These are phyloP conservation scores for Colletotrichum gigasporum DNA, from an alignment of 2,329 filamentous ascomycete species.

Conservation along the genomic window DNA sequence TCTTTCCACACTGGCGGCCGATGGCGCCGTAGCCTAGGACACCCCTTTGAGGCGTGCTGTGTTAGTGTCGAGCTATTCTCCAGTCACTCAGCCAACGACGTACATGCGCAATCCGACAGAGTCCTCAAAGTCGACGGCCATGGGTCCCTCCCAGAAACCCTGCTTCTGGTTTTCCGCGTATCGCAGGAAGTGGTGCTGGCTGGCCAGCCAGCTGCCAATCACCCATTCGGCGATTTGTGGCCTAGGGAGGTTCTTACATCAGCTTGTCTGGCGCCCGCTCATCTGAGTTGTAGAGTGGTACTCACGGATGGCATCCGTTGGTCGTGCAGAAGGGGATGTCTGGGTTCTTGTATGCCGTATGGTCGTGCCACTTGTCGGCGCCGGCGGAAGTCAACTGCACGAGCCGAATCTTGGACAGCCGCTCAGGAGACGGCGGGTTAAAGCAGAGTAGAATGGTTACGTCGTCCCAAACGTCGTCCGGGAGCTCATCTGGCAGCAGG, in stretches of 20 bases:
- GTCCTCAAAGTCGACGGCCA: constrained; percentile 39
- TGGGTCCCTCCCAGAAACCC: constrained; percentile 37
- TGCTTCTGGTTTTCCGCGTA: constrained; percentile 42
- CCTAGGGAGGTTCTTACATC: constrained; percentile 25
- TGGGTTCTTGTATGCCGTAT: constrained; percentile 44
- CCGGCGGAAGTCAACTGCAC: constrained; percentile 57
- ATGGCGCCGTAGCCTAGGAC: constrained; percentile 57
- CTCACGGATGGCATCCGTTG: constrained; percentile 54
- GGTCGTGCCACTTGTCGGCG: constrained; percentile 50
- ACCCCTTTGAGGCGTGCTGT: constrained; percentile 35
- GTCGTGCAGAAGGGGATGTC: constrained; percentile 49
- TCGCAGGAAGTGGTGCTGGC: constrained; percentile 41
- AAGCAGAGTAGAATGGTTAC: constrained; percentile 51
- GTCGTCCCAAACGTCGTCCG: constrained; percentile 45
- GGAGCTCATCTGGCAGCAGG: constrained; percentile 37
- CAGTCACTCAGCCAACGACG: constrained; percentile 10
- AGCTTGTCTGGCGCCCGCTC: neutral
- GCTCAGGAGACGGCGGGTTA: constrained; percentile 41
- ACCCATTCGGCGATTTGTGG: constrained; percentile 54
- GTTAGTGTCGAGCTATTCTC: neutral
- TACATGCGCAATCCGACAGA: constrained; percentile 46
- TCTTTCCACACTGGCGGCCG: constrained; percentile 51
- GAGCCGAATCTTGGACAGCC: constrained; percentile 48
- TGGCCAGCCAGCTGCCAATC: constrained; percentile 45
- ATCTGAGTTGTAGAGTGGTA: neutral